Base-by-base conservation (phyloP, 345 rosid genomes). In the Arabis alpina region DNA sequence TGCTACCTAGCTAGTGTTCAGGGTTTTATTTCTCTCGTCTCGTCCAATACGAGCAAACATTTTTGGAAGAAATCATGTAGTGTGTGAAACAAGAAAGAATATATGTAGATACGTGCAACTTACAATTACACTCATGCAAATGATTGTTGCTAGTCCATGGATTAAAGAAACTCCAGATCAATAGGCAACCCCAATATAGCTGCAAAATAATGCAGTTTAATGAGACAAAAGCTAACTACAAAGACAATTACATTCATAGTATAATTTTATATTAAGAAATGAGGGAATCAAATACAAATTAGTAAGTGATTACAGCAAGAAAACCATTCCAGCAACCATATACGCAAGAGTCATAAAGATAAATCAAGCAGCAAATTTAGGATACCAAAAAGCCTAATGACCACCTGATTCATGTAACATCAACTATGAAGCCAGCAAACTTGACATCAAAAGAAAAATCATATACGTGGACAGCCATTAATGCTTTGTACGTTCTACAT, bases 81-180 rank as follows among this genome's bases (percentile, higher is more conserved):
- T 61, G 50, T 55, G 60, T 10, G 64, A 41, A 45, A 37, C 70
- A 62, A 62, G 24, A 45, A 69, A 52, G 56, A 28, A 45, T 61
- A 65, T 64, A 68, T 44, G 75, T 19, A 34, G 64, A 75, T 65
- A 66, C 39, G 74, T 16, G 34, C 58, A 75, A 84, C 98, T 81
- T 86, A 93, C 97, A 76, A 88, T 82, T 24, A 77, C 45, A 55
- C 81, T 80, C 66, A 72, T 50, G 73, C 84, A 88, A 71, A 96
- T 90, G 82, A 93, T 83, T 39, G 83, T 73, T 27, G 92, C 92
- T 64, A 93, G 75, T 56, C 87, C 92, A 41, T 87, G 98, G 80
- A 91, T 73, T 61, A 86, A 66, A 76, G 23, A 75, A 77, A 74
- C 76, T 82, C 98, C 98, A 93, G 69, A 91, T 80, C 66, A 77